phyloP scores from a whole-genome alignment of 2,329 filamentous ascomycete species.

The Fusarium oxysporum region DNA sequence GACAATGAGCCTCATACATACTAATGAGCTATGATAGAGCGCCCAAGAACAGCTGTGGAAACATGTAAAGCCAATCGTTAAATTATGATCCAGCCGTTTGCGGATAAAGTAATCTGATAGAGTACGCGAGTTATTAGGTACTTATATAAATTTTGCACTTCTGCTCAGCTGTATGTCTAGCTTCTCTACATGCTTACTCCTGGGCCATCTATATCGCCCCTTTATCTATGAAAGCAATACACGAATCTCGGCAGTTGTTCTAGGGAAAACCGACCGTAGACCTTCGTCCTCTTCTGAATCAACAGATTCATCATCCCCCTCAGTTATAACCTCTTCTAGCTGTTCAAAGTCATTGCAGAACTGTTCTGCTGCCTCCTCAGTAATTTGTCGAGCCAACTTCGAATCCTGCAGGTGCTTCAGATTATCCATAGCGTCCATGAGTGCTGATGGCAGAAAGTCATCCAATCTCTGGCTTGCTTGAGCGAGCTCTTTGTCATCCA shows the following conservation, averaged over 20 bases:
- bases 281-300: slow-evolving; percentile 42
- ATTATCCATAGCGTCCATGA: slow-evolving; percentile 91
- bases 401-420: slow-evolving; percentile 80
- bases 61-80: background rate
- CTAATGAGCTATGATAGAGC: background rate
- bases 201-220: background rate
- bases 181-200: background rate
- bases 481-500: slow-evolving; percentile 67
- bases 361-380: slow-evolving; percentile 81
- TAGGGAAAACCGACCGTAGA: slow-evolving; percentile 61
- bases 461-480: slow-evolving; percentile 82
- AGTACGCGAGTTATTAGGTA: background rate
- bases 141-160: background rate
- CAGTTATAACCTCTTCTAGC: slow-evolving; percentile 62
- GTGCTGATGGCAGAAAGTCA: slow-evolving; percentile 89
- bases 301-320: slow-evolving; percentile 54
- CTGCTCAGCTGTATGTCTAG: background rate
- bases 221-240: slow-evolving; percentile 64
- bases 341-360: slow-evolving; percentile 88
- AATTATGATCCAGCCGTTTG: background rate
- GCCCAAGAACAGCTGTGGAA: background rate
- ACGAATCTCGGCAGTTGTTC: slow-evolving; percentile 70
- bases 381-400: slow-evolving; percentile 77
- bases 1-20: slow-evolving; percentile 22
- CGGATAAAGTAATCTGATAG: background rate